Base-by-base conservation (phyloP, 768 basidiomycete genomes). In the Psilocybe cyanescens region DNA sequence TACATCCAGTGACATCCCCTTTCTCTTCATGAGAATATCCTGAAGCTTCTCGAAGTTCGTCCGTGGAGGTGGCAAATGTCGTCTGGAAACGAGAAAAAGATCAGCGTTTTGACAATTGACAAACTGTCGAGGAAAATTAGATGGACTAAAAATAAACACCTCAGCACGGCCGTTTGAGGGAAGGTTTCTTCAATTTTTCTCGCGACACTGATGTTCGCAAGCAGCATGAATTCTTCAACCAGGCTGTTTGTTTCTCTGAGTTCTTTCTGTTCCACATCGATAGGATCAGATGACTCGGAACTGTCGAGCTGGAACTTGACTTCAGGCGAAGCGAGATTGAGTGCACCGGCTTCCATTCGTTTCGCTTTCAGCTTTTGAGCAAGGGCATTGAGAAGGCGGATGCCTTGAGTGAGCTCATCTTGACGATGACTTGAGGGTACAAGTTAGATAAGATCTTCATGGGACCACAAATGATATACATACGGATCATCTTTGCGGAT, bases 191-290 rank as follows among this genome's bases (percentile, higher is more conserved):
- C 91, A 14, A 97, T 98, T 75, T 91, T 92, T 66, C 79, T 76
- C 5, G 97, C 97, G 1, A 98, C 97, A 65, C 90, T 93, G 67
- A 97, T 91, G 68, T 99, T 99, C 5, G 97, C 97, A 61, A 99
- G 87, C 65, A 99, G 79, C 97, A 99, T 99, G 76, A 99, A 98
- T 74, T 99, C 97, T 74, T 99, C 97, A 1, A 99, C 97, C 6
- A 99, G 78, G 64, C 92, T 95, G 71, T 99, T 99, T 8, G 97
- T 99, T 76, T 99, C 96, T 30, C 85, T 79, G 70, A 92, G 72
- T 68, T 94, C 90, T 73, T 99, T 99, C 72, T 96, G 95, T 76
- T 98, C 95, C 8, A 99, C 96, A 64, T 98, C 97, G 63, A 98
- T 93, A 0, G 97, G 97, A 65, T 97, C 95, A 2, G 94, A 91